A percentile compares a stretch with the other conserved stretches of the same genome.
Evolutionary conservation across 441 rosid species (phyloP).

Genomic region (Pelargonium fulgidum): DNA sequence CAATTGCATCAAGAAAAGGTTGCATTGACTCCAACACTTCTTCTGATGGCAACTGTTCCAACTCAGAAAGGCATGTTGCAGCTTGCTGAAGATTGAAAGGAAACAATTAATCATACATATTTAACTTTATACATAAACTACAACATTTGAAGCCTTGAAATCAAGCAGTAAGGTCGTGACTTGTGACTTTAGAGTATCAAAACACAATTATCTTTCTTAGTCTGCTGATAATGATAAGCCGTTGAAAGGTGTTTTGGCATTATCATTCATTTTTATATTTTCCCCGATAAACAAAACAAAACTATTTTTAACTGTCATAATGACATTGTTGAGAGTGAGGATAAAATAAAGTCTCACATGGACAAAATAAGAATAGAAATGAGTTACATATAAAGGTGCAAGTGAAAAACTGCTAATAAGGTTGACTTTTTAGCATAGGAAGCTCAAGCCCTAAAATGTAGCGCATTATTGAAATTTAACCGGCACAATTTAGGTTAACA

Average conservation of each 20-base stretch:
- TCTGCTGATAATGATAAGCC: background rate
- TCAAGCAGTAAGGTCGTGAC: slow-evolving; percentile 15
- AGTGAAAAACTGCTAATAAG: too few relatives aligned
- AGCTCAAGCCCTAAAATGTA: too few relatives aligned
- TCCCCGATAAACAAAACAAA: background rate
- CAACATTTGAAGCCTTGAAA: slow-evolving; percentile 3
- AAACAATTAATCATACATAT: slow-evolving; percentile 14
- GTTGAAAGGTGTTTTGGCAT: background rate
- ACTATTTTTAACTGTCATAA: background rate
- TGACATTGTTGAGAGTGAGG: background rate
- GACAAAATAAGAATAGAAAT: too few relatives aligned
- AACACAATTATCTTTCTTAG: background rate
- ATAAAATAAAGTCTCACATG: too few relatives aligned
- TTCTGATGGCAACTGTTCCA: slow-evolving; percentile 77
- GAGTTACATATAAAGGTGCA: too few relatives aligned
- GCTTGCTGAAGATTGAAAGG: slow-evolving; percentile 68
- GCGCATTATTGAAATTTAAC: too few relatives aligned
- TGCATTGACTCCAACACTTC: slow-evolving; percentile 67
- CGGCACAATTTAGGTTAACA: background rate
- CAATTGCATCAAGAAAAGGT: slow-evolving; percentile 76
- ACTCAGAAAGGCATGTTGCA: slow-evolving; percentile 71
- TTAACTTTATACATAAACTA: background rate
- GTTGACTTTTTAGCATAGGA: too few relatives aligned
- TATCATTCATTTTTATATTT: background rate
- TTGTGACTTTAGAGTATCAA: background rate